Evolutionary conservation across 768 basidiomycete genomes (phyloP), one percentile per base, ranked within the genome.

Genomic region (Cyclocybe aegerita): DNA sequence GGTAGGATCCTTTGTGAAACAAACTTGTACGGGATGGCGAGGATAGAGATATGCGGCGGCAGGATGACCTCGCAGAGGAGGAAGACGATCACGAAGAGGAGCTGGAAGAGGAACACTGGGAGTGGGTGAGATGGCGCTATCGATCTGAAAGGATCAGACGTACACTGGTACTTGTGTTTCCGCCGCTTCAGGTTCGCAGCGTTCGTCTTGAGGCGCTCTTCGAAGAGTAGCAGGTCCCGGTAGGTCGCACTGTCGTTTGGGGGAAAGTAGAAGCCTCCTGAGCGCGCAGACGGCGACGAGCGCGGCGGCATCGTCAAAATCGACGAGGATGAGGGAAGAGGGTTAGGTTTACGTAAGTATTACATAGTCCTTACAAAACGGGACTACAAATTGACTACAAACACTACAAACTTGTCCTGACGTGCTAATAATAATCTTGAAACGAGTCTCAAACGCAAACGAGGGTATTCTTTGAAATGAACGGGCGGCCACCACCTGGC

Each of bases 201-300:
- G 62, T 89, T 98, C 14, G 89, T 88, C 73, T 97, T 97, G 51
- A 99, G 82, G n/a, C 96, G 80, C 65, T 98, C 95, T 70, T 99
- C 96, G 53, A 98, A 98, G 39, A 93, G 73, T 16, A 98, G 78
- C 10, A 99, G 73, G 65, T 99, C 96, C 39, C 88, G 76, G 67
- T 88, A 92, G 1, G 93, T 94, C 9, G 86, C 77, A 44, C 76
- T 76, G 66, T 95, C 93, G 60, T 83, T 83, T 34, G 85, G 71
- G 0, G 92, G 90, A 54, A 70, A 67, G 17, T 66, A 64, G 3
- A 66, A 65, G 51, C 64, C 55, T 58, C 63, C 71, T 10, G 70
- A 66, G 23, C 23, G 23, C 4, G 23, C 23, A 43, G 70, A 62
- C 37, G 68, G 69, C 44, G 70, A 69, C 40, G 70, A 68, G 43